Conservation (phyloP, 2,329 filamentous ascomycete species). For the Leptographium wingfieldii region DNA sequence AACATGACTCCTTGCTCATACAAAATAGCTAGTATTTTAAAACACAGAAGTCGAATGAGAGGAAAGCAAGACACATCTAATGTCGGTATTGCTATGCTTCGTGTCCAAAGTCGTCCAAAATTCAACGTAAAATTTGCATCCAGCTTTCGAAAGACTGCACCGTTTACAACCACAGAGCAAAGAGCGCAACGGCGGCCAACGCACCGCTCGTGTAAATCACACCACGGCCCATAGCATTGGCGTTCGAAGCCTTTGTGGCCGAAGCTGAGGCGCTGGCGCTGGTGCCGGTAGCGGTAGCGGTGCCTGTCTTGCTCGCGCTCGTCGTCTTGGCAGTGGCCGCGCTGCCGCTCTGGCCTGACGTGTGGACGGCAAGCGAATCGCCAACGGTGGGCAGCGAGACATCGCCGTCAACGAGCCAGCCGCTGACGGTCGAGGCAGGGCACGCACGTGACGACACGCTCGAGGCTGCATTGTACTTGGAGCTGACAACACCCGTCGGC, state of each 20-base stretch:
- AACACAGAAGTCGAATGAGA: background rate
- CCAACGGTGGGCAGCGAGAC: slow-evolving; percentile 58
- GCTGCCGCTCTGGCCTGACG: background rate
- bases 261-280: background rate
- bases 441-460: slow-evolving; percentile 53
- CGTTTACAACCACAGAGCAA: slow-evolving; percentile 3
- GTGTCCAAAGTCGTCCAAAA: background rate
- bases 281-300: slow-evolving; percentile 8
- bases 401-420: slow-evolving; percentile 63
- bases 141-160: background rate
- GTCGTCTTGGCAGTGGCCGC: slow-evolving; percentile 17
- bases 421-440: slow-evolving; percentile 52
- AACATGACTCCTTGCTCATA: background rate
- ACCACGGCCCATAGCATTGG: background rate
- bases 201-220: background rate
- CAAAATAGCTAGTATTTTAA: background rate
- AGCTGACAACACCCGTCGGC: slow-evolving; percentile 54
- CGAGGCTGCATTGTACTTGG: slow-evolving; percentile 51
- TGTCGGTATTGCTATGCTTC: background rate
- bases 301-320: slow-evolving; percentile 14
- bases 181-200: background rate
- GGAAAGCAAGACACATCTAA: background rate
- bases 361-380: slow-evolving; percentile 19
- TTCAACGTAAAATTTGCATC: background rate
- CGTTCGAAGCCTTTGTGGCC: background rate